Conservation (phyloP, 768 basidiomycete genomes). For the Suillus occidentalis region DNA sequence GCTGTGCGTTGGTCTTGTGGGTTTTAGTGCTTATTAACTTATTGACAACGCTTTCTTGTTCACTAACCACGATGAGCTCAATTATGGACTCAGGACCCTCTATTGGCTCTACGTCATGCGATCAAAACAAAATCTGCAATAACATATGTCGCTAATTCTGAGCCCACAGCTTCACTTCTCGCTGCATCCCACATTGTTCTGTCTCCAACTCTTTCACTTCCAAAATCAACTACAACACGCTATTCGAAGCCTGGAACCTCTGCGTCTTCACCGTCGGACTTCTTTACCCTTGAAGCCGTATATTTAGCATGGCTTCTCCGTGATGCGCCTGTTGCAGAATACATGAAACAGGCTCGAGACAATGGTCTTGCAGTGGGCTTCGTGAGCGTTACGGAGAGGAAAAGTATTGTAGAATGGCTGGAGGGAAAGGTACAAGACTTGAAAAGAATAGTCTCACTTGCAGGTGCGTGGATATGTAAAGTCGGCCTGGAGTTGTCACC, state of each 20-base stretch:
- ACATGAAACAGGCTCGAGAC: constrained; percentile 83
- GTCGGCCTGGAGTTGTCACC: background rate
- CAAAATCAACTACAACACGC: constrained; percentile 76
- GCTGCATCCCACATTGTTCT: constrained; percentile 68
- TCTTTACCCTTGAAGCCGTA: constrained; percentile 79
- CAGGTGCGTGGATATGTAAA: constrained; percentile 17
- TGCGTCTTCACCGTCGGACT: constrained; percentile 41
- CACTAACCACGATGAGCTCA: constrained; percentile 4
- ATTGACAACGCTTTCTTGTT: background rate
- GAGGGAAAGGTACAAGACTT: constrained; percentile 47
- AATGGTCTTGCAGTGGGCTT: constrained; percentile 70
- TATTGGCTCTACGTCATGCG: constrained; percentile 60
- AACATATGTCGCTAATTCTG: constrained; percentile 40
- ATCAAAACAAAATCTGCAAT: constrained; percentile 55
- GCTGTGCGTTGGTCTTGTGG: background rate
- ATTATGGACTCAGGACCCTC: constrained; percentile 45
- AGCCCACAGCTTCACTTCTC: constrained; percentile 47
- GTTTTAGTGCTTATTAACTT: background rate
- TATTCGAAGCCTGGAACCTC: constrained; percentile 64
- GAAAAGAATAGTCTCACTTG: constrained; percentile 25
- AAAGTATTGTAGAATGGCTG: constrained; percentile 83
- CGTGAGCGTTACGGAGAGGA: constrained; percentile 87
- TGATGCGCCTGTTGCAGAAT: constrained; percentile 77
- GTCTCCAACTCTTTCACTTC: constrained; percentile 50
- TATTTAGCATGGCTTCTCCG: constrained; percentile 81